phyloP scores from a whole-genome alignment of 176 grass and related monocot species.

The Phoenix dactylifera region DNA sequence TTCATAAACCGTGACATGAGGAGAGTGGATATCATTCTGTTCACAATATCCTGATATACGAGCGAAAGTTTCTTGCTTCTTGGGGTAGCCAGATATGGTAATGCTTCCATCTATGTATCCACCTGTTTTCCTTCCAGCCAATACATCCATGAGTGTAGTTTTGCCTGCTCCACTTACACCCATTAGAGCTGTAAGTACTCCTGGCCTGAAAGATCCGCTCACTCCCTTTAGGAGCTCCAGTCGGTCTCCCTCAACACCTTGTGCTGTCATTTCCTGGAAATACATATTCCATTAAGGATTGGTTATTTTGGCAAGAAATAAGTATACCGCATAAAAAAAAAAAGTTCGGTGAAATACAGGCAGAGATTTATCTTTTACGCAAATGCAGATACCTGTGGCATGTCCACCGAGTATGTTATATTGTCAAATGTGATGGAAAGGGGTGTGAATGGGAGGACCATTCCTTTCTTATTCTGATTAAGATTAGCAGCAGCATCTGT shows the following conservation, averaged over 20 bases:
- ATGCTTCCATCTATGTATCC: constrained; percentile 69
- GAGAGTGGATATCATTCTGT: constrained; percentile 72
- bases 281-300: too few species aligned
- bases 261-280: constrained; percentile 68
- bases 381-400: constrained; percentile 44
- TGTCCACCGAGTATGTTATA: constrained; percentile 69
- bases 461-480: constrained; percentile 49
- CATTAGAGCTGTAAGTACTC: constrained; percentile 76
- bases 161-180: constrained; percentile 84
- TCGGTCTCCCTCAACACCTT: constrained; percentile 43
- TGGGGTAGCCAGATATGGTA: constrained; percentile 61
- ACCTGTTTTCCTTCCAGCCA: constrained; percentile 61
- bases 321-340: constrained; percentile 1
- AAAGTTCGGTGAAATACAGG: not conserved
- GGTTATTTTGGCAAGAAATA: too few species aligned
- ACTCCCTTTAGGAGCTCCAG: constrained; percentile 59
- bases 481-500: constrained; percentile 17
- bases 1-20: constrained; percentile 57
- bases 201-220: constrained; percentile 73
- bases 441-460: constrained; percentile 79
- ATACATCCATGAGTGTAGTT: constrained; percentile 74
- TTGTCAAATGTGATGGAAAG: constrained; percentile 55
- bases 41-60: constrained; percentile 77
- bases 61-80: constrained; percentile 90
- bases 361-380: not conserved